Evolutionary conservation across 768 basidiomycete species (phyloP), one percentile per base, ranked within the genome.

Genomic region (Lentinula sp.): DNA sequence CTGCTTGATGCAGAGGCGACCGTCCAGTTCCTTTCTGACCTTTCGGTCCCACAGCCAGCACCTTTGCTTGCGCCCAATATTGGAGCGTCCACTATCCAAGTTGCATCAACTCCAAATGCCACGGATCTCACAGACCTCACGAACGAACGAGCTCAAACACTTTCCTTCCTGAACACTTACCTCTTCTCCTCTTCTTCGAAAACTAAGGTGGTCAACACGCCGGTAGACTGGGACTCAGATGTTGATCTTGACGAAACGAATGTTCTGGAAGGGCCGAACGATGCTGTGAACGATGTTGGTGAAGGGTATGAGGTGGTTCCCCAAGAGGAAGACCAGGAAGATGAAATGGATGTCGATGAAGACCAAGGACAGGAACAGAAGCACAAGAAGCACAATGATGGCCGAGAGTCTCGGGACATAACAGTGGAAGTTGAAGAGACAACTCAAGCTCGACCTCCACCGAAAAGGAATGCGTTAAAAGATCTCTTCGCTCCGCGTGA

Each of bases 401-500:
- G 53, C n/a, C 18, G 45, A 46, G 62, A 50, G 10, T 23, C 35
- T n/a, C 34, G 21, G 10, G 16, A 57, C 8, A 13, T 8, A 35
- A 35, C 11, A 4, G 16, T 40, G 15, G 5, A 10, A 16, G 34
- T 34, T 15, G 45, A 45, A 46, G 18, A 52, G 3, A 15, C n/a
- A 42, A 35, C 62, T 23, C 23, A 55, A 34, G 10, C 62, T 37
- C 31, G 63, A 28, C 54, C 56, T 50, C 48, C 49, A 13, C 61
- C 34, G 15, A 51, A n/a, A 45, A 60, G 39, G 53, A 68, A 66
- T 7, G 83, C 77, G 34, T 76, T 93, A 23, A 89, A 89, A 67
- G 87, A 89, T 64, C 74, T 93, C 5, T 92, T 93, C 65, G 85
- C 85, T 16, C 87, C 89, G 0, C 78, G 77, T 21, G 85, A 86